These are phyloP conservation scores for Tranzscheliella williamsii DNA, from an alignment of 1,284 basidiomycete genomes.

Conservation along the genomic window DNA sequence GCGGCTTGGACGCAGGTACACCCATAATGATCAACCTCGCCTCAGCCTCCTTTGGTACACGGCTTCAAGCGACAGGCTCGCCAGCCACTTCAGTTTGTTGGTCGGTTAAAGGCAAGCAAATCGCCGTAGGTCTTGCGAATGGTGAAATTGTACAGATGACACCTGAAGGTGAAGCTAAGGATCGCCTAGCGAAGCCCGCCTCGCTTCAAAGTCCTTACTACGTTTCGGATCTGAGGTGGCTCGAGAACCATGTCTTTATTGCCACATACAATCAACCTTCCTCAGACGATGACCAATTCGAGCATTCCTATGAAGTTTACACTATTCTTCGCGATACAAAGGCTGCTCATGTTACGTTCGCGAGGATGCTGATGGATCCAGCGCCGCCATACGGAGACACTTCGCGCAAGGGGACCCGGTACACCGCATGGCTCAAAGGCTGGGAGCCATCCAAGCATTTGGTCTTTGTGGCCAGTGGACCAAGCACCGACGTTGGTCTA, in stretches of 20 bases:
- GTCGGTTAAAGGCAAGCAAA: constrained; percentile 84
- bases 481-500: constrained; percentile 76
- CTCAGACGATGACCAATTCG: constrained; percentile 40
- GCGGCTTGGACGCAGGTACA: constrained; percentile 45
- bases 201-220: constrained; percentile 65
- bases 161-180: constrained; percentile 68
- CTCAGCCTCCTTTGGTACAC: constrained; percentile 27
- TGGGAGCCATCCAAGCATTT: constrained; percentile 72
- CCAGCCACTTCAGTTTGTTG: constrained; percentile 68
- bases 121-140: constrained; percentile 73
- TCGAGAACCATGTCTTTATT: constrained; percentile 74
- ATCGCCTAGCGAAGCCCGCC: constrained; percentile 67
- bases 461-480: constrained; percentile 72
- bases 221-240: constrained; percentile 69
- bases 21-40: constrained; percentile 35
- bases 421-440: constrained; percentile 66
- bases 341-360: constrained; percentile 64
- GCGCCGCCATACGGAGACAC: constrained; percentile 68
- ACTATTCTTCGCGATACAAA: constrained; percentile 72
- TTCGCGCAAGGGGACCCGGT: constrained; percentile 67
- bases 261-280: constrained; percentile 67
- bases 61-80: constrained; percentile 18
- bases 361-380: constrained; percentile 65
- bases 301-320: constrained; percentile 67
- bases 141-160: constrained; percentile 75